Base-by-base conservation (phyloP, 2,329 filamentous ascomycete genomes). In the Trichoderma breve region DNA sequence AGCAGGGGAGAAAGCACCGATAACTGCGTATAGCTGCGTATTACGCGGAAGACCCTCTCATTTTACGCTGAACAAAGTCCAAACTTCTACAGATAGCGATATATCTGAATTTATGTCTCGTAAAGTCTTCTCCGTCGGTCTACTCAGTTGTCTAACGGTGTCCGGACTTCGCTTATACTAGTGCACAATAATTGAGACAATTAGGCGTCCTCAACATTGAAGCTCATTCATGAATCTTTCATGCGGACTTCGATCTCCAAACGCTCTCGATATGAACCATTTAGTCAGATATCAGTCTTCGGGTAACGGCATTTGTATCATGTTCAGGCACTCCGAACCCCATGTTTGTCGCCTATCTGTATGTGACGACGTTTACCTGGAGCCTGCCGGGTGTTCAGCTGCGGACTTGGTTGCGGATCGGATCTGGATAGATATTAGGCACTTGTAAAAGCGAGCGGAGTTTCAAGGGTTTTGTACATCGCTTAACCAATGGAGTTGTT, bases 371-470 rank as follows among this genome's bases (percentile, higher is more conserved):
- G 58, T 4, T 12, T 60, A 32, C 8, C n/a, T 32, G 43, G 43
- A 65, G 43, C n/a, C n/a, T 34, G 28, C 9, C 12, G 1, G 30
- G 28, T 21, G 8, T n/a, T 24, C 15, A 26, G 28, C 4, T 65
- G 62, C 62, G 62, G 62, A 65, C 39, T 65, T 65, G 43, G 62
- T 1, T 53, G 62, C 62, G 62, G 62, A 65, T 18, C 28, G n/a
- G 43, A 9, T 26, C n/a, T 11, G 24, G 43, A 32, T 53, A 34
- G 1, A 28, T 34, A 34, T 11, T 24, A 15, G 28, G 3, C 26
- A 30, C 12, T 47, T 18, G 18, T 9, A 34, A 12, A 34, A 24
- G 30, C 39, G 28, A 53, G 62, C 62, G 43, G 62, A 65, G 12
- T 65, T 65, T 64, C 43, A 53, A 30, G 43, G 28, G 34, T 30